These are phyloP conservation scores for Nemania sp. DNA, from an alignment of 2,329 filamentous ascomycete species.

Conservation along the genomic window DNA sequence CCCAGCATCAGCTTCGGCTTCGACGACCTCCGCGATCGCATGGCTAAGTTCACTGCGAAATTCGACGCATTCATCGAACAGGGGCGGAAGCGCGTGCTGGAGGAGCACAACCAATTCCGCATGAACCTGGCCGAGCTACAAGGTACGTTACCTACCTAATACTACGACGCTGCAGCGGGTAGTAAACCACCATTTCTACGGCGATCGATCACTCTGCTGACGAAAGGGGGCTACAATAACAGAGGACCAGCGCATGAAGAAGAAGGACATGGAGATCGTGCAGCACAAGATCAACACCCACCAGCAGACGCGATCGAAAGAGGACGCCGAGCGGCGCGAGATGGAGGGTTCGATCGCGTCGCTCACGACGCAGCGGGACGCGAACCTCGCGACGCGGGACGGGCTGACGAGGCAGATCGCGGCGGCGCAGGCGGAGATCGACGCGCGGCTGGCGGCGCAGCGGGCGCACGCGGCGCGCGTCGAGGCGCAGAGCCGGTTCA, in stretches of 20 bases:
- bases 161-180: background rate
- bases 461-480: slow-evolving; percentile 73
- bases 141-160: slow-evolving; percentile 62
- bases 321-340: slow-evolving; percentile 75
- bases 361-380: slow-evolving; percentile 63
- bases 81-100: slow-evolving; percentile 83
- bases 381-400: slow-evolving; percentile 61
- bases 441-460: slow-evolving; percentile 71
- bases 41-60: slow-evolving; percentile 86
- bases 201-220: background rate
- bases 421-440: slow-evolving; percentile 71
- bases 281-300: slow-evolving; percentile 72
- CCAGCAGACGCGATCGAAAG: slow-evolving; percentile 75
- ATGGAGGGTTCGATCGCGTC: slow-evolving; percentile 68
- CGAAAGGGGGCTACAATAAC: slow-evolving; percentile 19
- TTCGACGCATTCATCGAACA: slow-evolving; percentile 96
- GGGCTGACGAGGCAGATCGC: slow-evolving; percentile 64
- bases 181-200: background rate
- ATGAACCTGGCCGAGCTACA: slow-evolving; percentile 88
- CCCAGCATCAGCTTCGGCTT: slow-evolving; percentile 95
- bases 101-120: slow-evolving; percentile 92
- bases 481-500: slow-evolving; percentile 83
- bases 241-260: slow-evolving; percentile 93
- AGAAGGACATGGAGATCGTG: slow-evolving; percentile 83
- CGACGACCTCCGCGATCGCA: slow-evolving; percentile 91